Percentiles rank a stretch among this genome's conserved stretches.
Conservation (phyloP, 2,329 filamentous ascomycete species). For the Lachnellula hyalina region DNA sequence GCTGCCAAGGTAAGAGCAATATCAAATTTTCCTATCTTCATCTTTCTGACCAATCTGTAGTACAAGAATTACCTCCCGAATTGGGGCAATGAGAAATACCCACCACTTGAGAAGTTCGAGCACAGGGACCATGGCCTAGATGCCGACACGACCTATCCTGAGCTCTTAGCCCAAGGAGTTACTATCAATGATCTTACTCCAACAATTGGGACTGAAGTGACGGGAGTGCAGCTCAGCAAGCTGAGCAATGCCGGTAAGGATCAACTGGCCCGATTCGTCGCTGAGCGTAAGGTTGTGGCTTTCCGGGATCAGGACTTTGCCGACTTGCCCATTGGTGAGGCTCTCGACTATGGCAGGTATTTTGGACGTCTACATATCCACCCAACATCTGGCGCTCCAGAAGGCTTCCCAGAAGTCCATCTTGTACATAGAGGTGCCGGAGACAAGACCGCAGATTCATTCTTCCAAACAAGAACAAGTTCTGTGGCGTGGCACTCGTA, state of each 20-base stretch:
- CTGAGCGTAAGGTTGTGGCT: constrained; percentile 71
- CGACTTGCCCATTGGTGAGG: constrained; percentile 63
- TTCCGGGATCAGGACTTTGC: constrained; percentile 73
- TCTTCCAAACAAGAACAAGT: constrained; percentile 66
- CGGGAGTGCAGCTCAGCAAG: constrained; percentile 64
- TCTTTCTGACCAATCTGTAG: constrained; percentile 23
- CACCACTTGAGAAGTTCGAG: constrained; percentile 62
- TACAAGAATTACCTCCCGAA: constrained; percentile 71
- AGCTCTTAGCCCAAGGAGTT: constrained; percentile 54
- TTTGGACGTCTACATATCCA: constrained; percentile 81
- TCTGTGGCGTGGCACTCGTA: constrained; percentile 78
- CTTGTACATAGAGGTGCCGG: constrained; percentile 69
- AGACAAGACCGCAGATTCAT: constrained; percentile 54
- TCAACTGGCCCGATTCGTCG: constrained; percentile 69
- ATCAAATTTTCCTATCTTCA: not conserved
- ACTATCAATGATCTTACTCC: constrained; percentile 61
- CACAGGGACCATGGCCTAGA: constrained; percentile 73
- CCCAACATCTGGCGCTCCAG: constrained; percentile 69
- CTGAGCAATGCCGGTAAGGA: constrained; percentile 66
- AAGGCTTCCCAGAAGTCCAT: constrained; percentile 69
- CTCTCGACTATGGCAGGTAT: constrained; percentile 65
- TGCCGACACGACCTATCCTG: constrained; percentile 63
- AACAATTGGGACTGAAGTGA: constrained; percentile 67
- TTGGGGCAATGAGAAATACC: constrained; percentile 58
- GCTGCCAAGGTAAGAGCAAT: constrained; percentile 24